Percentiles rank a stretch among this genome's conserved stretches.
These are phyloP conservation scores for Graphium sp. DNA, from an alignment of 2,329 filamentous ascomycete species.

Conservation along the genomic window DNA sequence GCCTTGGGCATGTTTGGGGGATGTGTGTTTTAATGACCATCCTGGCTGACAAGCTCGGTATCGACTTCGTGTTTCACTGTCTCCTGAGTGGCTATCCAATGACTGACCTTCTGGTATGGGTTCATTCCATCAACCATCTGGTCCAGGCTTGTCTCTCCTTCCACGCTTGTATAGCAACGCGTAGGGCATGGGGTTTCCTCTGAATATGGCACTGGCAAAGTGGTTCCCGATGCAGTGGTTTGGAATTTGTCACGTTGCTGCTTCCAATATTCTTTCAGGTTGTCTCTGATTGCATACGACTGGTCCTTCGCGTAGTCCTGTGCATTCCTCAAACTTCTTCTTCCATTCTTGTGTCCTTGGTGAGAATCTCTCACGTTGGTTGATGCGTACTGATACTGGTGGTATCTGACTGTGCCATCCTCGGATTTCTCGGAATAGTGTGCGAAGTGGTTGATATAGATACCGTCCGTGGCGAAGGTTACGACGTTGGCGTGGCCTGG, in stretches of 20 bases:
- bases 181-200: no score
- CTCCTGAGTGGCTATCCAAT: no score
- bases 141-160: no score
- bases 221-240: no score
- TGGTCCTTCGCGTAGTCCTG: constrained; percentile 9
- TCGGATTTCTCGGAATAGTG: constrained; percentile 9
- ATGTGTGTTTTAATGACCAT: no score
- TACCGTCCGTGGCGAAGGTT: constrained; percentile 12
- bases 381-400: constrained; percentile 8
- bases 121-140: no score
- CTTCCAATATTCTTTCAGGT: constrained; percentile 8
- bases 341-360: constrained; percentile 6
- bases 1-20: no score
- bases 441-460: constrained; percentile 9
- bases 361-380: constrained; percentile 7
- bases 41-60: no score
- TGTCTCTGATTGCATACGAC: constrained; percentile 7
- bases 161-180: no score
- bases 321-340: constrained; percentile 8
- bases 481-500: constrained; percentile 9
- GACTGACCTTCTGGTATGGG: no score
- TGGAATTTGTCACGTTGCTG: neutral
- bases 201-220: no score
- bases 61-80: no score
- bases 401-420: constrained; percentile 8